Conservation (phyloP, 345 rosid species). For the Reutealis trisperma region DNA sequence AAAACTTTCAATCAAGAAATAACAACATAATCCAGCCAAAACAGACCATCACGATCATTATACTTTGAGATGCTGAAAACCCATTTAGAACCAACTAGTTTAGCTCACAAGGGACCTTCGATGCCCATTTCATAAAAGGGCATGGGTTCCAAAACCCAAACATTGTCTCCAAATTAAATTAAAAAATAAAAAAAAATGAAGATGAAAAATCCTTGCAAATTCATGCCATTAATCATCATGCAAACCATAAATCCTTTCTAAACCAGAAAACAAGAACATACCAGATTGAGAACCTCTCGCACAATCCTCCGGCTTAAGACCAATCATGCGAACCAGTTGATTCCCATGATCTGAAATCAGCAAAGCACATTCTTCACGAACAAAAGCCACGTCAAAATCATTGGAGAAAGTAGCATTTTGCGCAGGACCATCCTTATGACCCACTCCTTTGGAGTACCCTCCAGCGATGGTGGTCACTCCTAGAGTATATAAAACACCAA, state of each 20-base stretch:
- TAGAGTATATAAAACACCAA: constrained; percentile 4
- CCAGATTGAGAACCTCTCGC: constrained; percentile 47
- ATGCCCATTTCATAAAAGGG: no score
- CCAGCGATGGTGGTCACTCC: constrained; percentile 73
- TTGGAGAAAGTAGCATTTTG: constrained; percentile 68
- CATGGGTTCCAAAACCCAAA: no score
- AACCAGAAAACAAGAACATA: constrained; percentile 16
- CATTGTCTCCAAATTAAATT: no score
- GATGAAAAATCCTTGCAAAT: no score
- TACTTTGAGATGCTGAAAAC: no score
- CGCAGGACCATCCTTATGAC: constrained; percentile 63
- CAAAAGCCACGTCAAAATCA: constrained; percentile 57
- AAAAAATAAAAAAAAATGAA: no score
- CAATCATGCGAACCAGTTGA: constrained; percentile 54
- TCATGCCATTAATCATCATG: no score
- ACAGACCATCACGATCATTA: background rate
- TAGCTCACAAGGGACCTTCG: no score
- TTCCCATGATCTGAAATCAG: constrained; percentile 67
- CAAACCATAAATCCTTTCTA: background rate
- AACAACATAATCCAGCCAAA: background rate
- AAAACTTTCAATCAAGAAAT: background rate
- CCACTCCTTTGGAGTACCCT: constrained; percentile 36
- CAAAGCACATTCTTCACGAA: constrained; percentile 53
- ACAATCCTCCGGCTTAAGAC: constrained; percentile 67
- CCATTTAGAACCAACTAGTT: no score